phyloP scores from a whole-genome alignment of 495 filamentous ascomycete genomes.

The Sabuloglossum arenarium region DNA sequence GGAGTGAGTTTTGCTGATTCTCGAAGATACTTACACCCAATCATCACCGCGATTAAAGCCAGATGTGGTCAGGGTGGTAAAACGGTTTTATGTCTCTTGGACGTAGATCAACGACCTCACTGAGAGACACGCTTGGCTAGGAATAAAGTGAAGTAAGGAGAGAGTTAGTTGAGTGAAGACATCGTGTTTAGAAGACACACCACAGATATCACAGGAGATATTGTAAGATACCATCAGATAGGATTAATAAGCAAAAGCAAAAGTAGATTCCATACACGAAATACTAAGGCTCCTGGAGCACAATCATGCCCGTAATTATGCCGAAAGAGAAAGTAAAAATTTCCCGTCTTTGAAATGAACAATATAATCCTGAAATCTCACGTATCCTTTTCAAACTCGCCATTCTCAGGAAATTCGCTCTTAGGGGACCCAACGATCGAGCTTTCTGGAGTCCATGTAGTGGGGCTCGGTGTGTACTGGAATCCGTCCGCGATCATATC shows the following conservation, averaged over 20 bases:
- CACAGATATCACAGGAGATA: too few species aligned
- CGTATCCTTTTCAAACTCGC: background rate
- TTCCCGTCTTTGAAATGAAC: background rate
- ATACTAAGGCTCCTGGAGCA: background rate
- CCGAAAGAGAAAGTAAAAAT: background rate
- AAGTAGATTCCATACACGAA: background rate
- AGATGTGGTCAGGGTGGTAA: too few species aligned
- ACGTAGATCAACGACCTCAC: too few species aligned
- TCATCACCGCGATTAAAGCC: too few species aligned
- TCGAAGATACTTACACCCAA: too few species aligned
- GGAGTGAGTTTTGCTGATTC: too few species aligned
- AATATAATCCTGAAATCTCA: background rate
- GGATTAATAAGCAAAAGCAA: background rate
- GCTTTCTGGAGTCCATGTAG: background rate
- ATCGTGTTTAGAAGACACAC: too few species aligned
- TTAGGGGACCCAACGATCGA: background rate
- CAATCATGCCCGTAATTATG: too few species aligned
- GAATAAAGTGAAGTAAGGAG: too few species aligned
- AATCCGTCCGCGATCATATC: constrained; percentile 3
- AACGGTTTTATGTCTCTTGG: too few species aligned
- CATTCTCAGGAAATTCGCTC: background rate
- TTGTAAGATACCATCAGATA: background rate
- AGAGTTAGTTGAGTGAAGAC: too few species aligned
- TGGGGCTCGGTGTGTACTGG: constrained; percentile 2
- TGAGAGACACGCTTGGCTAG: too few species aligned